Conservation (phyloP, 306 rosid genomes). For the Acacia melanoxylon region DNA sequence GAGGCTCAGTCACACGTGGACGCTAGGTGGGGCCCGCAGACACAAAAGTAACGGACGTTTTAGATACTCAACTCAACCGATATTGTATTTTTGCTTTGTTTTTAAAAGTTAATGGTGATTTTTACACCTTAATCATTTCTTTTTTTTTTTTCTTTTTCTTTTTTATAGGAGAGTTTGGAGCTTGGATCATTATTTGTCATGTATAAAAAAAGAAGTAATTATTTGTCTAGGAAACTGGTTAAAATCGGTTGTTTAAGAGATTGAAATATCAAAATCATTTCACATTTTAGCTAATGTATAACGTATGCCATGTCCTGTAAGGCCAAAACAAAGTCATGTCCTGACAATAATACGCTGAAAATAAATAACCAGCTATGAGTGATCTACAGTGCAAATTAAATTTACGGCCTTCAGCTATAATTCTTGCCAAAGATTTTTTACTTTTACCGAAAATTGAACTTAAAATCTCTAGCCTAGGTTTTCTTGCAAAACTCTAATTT, state of each 20-base stretch:
- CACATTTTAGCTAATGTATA: background rate
- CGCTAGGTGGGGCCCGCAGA: no score
- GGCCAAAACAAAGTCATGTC: no score
- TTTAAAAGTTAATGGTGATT: no score
- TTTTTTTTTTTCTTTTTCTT: accelerated
- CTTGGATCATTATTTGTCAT: background rate
- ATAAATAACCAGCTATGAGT: background rate
- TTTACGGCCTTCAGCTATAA: background rate
- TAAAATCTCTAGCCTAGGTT: background rate
- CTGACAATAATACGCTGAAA: background rate
- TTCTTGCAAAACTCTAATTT: background rate
- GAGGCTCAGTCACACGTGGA: no score
- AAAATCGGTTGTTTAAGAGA: background rate
- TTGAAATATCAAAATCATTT: background rate
- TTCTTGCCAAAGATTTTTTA: background rate
- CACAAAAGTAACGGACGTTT: no score
- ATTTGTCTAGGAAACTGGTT: background rate
- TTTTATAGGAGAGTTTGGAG: background rate
- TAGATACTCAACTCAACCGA: no score
- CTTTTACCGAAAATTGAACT: background rate
- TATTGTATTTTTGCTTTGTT: no score
- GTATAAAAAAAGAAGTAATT: background rate
- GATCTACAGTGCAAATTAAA: background rate
- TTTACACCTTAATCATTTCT: background rate
- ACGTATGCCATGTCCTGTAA: no score